These are phyloP conservation scores for Pisolithus albus DNA, from an alignment of 768 basidiomycete genomes.

Conservation along the genomic window DNA sequence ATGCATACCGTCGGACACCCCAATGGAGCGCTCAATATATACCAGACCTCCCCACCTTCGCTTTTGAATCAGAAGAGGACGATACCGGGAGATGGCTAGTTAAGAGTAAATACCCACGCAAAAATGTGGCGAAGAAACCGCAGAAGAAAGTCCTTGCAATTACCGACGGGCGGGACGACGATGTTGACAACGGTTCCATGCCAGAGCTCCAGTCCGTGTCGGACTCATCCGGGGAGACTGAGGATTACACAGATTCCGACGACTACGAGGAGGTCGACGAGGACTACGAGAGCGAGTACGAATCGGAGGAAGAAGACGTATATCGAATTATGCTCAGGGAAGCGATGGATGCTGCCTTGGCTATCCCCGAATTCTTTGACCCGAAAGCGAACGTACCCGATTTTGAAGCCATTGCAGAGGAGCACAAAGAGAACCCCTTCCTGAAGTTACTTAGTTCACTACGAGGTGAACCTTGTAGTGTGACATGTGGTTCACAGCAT, in stretches of 20 bases:
- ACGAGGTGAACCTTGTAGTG: constrained; percentile 41
- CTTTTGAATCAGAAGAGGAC: constrained; percentile 24
- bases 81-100: constrained; percentile 3
- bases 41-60: constrained; percentile 13
- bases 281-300: constrained; percentile 43
- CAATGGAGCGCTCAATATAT: constrained; percentile 50
- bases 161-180: constrained; percentile 38
- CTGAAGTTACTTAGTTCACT: constrained; percentile 68
- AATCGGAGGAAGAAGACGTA: constrained; percentile 65
- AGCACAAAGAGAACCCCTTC: constrained; percentile 68
- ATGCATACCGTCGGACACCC: constrained; percentile 44
- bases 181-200: constrained; percentile 50
- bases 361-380: constrained; percentile 53
- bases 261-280: constrained; percentile 31
- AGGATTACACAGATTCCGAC: constrained; percentile 30
- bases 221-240: constrained; percentile 42
- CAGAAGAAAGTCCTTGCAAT: constrained; percentile 41
- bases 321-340: constrained; percentile 55
- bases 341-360: constrained; percentile 64
- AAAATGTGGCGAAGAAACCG: constrained; percentile 20
- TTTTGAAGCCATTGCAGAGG: constrained; percentile 38
- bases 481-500: not conserved
- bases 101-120: constrained; percentile 14
- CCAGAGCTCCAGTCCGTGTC: constrained; percentile 63
- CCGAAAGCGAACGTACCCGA: constrained; percentile 39